These are phyloP conservation scores for Emmonsiellopsis sp. DNA, from an alignment of 2,329 filamentous ascomycete genomes.

Conservation along the genomic window DNA sequence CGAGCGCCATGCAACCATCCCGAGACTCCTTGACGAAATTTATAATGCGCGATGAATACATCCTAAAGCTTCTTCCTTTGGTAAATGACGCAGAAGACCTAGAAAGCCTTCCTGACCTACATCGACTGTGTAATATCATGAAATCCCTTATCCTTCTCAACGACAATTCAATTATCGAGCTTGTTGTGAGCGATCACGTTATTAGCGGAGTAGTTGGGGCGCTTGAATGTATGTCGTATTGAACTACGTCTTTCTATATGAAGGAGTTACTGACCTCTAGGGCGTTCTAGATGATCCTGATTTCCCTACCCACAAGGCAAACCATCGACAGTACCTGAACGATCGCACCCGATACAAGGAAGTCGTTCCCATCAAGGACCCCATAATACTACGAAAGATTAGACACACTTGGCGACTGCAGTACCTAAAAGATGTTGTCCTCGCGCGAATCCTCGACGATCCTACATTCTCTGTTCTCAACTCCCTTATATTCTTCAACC, in stretches of 20 bases:
- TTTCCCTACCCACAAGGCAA: conserved; percentile 94
- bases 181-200: conserved; percentile 80
- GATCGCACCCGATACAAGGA: conserved; percentile 90
- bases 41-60: conserved; percentile 77
- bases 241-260: conserved; percentile 3
- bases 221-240: conserved; percentile 59
- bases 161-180: conserved; percentile 89
- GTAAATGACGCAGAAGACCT: conserved; percentile 86
- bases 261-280: conserved; percentile 21
- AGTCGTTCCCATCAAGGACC: conserved; percentile 84
- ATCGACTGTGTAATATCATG: conserved; percentile 94
- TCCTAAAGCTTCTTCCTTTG: conserved; percentile 74
- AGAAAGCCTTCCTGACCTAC: conserved; percentile 76
- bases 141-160: conserved; percentile 92
- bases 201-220: conserved; percentile 90
- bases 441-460: conserved; percentile 92
- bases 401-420: conserved; percentile 93
- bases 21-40: conserved; percentile 83
- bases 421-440: conserved; percentile 96
- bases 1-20: conserved; percentile 64
- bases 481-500: conserved; percentile 97
- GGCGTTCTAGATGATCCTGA: conserved; percentile 67
- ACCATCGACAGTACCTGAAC: conserved; percentile 86
- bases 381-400: conserved; percentile 75
- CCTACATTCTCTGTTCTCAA: conserved; percentile 97